phyloP scores from a whole-genome alignment of 2,329 filamentous ascomycete genomes.

The Phoma herbarum region DNA sequence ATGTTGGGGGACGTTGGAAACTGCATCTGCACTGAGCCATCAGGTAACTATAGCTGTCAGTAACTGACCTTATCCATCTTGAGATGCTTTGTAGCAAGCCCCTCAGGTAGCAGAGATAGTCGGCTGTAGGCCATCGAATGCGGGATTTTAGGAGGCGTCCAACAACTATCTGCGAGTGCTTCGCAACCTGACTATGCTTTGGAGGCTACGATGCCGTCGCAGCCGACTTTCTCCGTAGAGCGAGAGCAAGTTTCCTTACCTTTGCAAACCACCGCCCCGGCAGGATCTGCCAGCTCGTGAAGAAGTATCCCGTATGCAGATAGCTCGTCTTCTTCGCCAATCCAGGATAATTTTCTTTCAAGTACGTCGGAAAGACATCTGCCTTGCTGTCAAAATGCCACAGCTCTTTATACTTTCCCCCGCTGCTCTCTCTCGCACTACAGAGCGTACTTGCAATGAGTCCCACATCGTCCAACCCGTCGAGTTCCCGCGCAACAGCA shows the following conservation, averaged over 20 bases:
- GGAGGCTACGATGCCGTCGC: background rate
- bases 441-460: background rate
- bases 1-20: background rate
- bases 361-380: background rate
- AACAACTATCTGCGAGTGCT: background rate
- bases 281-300: background rate
- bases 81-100: background rate
- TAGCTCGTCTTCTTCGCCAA: background rate
- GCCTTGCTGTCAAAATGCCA: background rate
- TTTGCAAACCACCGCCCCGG: background rate
- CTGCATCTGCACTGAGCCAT: background rate
- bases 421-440: background rate
- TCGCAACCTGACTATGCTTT: background rate
- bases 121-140: too few relatives aligned
- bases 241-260: background rate
- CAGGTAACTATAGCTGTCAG: background rate
- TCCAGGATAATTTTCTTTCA: background rate
- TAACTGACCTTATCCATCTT: background rate
- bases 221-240: background rate
- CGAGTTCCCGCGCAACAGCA: background rate
- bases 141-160: background rate
- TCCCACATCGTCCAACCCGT: background rate
- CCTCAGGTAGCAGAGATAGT: background rate
- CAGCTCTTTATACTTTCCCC: background rate
- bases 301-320: background rate